A percentile compares a stretch with the other conserved stretches of the same genome.
These are phyloP conservation scores for Rhizoctonia solani DNA, from an alignment of 1,284 basidiomycete genomes.

Conservation along the genomic window DNA sequence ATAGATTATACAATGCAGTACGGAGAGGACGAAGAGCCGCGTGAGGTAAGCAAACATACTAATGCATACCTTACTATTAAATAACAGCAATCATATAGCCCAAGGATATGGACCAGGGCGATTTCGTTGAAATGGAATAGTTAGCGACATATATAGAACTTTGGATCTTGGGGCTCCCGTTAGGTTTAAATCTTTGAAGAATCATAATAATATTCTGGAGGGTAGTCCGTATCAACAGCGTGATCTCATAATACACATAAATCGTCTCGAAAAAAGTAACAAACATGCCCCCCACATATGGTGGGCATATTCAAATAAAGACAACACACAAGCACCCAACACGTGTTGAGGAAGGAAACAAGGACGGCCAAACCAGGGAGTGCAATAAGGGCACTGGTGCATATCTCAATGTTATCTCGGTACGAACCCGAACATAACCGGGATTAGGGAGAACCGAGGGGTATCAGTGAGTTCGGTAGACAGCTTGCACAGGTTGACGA, in stretches of 20 bases:
- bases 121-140: slow-evolving; percentile 60
- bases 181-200: too few species aligned
- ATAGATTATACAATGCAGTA: slow-evolving; percentile 98
- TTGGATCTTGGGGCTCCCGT: neutral
- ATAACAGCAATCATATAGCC: slow-evolving; percentile 54
- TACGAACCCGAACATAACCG: neutral
- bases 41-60: slow-evolving; percentile 60
- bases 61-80: slow-evolving; percentile 2
- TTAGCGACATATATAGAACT: neutral
- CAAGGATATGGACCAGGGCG: slow-evolving; percentile 85
- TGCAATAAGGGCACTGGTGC: neutral
- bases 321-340: neutral
- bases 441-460: neutral
- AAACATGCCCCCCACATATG: neutral
- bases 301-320: neutral
- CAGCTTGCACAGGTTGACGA: slow-evolving; percentile 19
- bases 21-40: slow-evolving; percentile 91
- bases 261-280: neutral
- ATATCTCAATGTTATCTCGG: too few species aligned
- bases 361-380: neutral
- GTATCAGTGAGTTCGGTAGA: slow-evolving; percentile 12
- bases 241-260: slow-evolving; percentile 16
- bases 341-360: slow-evolving; percentile 13
- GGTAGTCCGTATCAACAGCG: neutral
- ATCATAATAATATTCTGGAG: slow-evolving; percentile 20